A percentile compares a stretch with the other conserved stretches of the same genome.
These are phyloP conservation scores for Ehretia macrophylla DNA, from an alignment of 257 asterid genomes.

Conservation along the genomic window DNA sequence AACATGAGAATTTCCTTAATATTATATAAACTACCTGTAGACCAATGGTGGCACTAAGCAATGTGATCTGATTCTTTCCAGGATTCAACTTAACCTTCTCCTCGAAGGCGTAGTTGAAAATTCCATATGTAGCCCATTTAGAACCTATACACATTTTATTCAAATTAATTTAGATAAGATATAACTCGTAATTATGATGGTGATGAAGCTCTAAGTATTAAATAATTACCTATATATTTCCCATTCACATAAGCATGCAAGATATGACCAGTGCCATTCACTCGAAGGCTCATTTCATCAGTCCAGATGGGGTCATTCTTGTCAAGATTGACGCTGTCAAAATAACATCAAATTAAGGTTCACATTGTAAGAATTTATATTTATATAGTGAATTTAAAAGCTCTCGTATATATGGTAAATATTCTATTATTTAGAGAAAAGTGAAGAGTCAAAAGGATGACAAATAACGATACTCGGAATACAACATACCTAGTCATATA, in stretches of 20 bases:
- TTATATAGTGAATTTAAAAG: neutral
- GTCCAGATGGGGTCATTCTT: constrained; percentile 42
- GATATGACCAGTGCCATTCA: constrained; percentile 49
- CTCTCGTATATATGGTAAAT: too few species aligned
- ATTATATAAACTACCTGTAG: constrained; percentile 22
- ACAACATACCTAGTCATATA: constrained; percentile 68
- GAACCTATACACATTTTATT: constrained; percentile 30
- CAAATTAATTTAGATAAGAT: neutral
- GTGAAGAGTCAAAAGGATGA: neutral
- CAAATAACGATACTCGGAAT: too few species aligned
- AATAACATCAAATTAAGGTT: neutral
- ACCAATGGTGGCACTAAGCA: constrained; percentile 70
- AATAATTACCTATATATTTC: constrained; percentile 41
- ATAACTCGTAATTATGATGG: too few species aligned
- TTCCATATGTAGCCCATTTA: constrained; percentile 41
- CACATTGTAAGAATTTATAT: neutral
- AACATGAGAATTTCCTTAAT: neutral
- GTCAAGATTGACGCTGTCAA: constrained; percentile 36
- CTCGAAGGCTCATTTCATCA: constrained; percentile 37
- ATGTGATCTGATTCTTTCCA: constrained; percentile 48
- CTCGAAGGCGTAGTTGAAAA: constrained; percentile 27
- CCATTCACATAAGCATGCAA: constrained; percentile 68
- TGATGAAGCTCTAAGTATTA: neutral
- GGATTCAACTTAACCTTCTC: constrained; percentile 30
- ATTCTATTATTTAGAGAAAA: too few species aligned